phyloP scores from a whole-genome alignment of 306 rosid genomes.

The Geum urbanum region DNA sequence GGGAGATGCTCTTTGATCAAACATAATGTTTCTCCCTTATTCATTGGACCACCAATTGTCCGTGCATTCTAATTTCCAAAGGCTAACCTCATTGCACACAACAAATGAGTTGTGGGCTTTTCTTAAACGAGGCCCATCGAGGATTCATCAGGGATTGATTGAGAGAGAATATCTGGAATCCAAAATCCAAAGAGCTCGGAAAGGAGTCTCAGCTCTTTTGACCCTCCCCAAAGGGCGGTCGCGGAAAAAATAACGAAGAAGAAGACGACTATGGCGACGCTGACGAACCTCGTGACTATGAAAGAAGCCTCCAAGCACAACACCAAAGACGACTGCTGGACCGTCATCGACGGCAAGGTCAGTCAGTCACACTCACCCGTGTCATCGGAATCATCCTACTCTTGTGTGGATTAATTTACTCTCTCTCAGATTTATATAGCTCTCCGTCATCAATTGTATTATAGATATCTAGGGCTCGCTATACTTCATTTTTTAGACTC shows the following conservation, averaged over 20 bases:
- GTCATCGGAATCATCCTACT: background rate
- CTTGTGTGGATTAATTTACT: background rate
- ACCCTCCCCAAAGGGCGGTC: background rate
- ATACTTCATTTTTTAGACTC: background rate
- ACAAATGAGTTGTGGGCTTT: background rate
- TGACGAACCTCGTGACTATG: conserved; percentile 52
- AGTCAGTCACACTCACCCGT: background rate
- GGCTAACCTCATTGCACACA: no score
- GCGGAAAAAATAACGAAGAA: background rate
- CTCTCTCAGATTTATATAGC: background rate
- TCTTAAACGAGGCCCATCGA: background rate
- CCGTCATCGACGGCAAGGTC: conserved; percentile 75
- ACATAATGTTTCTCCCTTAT: no score
- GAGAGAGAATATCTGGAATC: conserved; percentile 6
- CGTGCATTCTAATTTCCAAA: no score
- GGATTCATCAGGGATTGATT: background rate
- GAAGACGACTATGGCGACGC: conserved; percentile 48
- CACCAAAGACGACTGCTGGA: conserved; percentile 82
- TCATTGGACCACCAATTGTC: no score
- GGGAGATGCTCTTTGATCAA: no score
- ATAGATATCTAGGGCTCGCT: background rate
- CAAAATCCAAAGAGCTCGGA: background rate
- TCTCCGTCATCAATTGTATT: background rate
- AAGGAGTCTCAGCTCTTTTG: conserved; percentile 1
- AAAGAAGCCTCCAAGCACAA: conserved; percentile 62